Base-by-base conservation (phyloP, 2,329 filamentous ascomycete genomes). In the Penicillium verrucosum region DNA sequence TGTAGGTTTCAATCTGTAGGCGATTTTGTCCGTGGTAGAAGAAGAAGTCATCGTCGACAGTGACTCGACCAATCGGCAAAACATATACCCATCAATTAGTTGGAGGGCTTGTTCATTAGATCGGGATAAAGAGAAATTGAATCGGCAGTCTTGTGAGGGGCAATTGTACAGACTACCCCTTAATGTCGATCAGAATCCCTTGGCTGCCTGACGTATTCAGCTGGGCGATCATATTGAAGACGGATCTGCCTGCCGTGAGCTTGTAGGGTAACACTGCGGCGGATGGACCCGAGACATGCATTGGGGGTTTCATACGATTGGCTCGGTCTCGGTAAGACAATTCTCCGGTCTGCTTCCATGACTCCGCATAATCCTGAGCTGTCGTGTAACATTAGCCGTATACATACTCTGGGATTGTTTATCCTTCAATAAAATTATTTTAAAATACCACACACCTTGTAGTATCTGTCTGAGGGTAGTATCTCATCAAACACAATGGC, bases 161-260 rank as follows among this genome's bases (percentile, higher is more conserved):
- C 4, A 32, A 30, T 30, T 30, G 4, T 30, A 12, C 10, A 10
- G 16, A 21, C 9, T 23, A n/a, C 29, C 10, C 14, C 45, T 48
- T 12, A 5, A 36, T 25, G 14, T n/a, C n/a, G 2, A 12, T 18
- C 16, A 6, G 18, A 14, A 14, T 9, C 4, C 6, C 18, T 14
- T 8, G 14, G 3, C 21, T 11, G 3, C 5, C 47, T 21, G 3
- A 7, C 12, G 14, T 4, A 36, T 51, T 5, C 29, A 21, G 37
- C 37, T 44, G 30, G 40, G 10, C 29, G 49, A 51, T 51, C 49
- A 44, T 21, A 36, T 34, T 29, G 29, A 23, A 44, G 49, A 43
- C 36, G 10, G 23, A 23, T 16, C 5, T 12, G 5, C 27, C 5
- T 12, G 5, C 27, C 4, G 12, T 51, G 25, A 5, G 23, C 34